Base-by-base conservation (phyloP, 306 rosid genomes). In the Pachyrhizus erosus region DNA sequence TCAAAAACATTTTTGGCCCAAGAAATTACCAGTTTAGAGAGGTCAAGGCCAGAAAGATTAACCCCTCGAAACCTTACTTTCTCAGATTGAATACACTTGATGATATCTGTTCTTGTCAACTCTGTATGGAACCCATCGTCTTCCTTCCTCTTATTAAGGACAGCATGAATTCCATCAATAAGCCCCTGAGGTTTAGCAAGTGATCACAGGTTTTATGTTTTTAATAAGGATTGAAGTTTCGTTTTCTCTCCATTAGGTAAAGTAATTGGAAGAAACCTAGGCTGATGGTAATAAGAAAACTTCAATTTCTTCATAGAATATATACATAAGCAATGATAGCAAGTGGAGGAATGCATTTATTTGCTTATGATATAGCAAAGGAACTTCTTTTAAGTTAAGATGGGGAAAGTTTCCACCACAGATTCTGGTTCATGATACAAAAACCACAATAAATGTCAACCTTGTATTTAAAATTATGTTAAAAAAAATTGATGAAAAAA, bases 21-120 rank as follows among this genome's bases (percentile, higher is more conserved):
- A 45, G 39, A 79, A 83, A 67, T 84, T 86, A 95, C 98, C 93
- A 95, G 92, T 86, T 93, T 95, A 2, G 98, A 95, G 69, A 95
- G 98, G 87, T 95, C 97, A 80, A 93, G 90, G 84, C 98, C 98
- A 84, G 94, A 95, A 79, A 93, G 98, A 80, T 95, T 93, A 84
- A 95, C 92, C 70, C 98, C 98, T 74, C 98, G 96, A 86, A 95
- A 87, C 78, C 97, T 86, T 64, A 90, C 98, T 91, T 57, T 90
- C 72, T 89, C 91, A 79, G 93, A 91, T 84, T 95, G 98, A 80
- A 93, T 95, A 64, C 98, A 95, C 88, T 89, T 95, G 89, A 95
- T 93, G 77, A 95, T 93, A 86, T 93, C 98, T 49, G 90, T 86
- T 43, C 98, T 97, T 9, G 96, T 89, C 78, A 95, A 84, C 79